A percentile compares a stretch with the other conserved stretches of the same genome.
Evolutionary conservation across 176 grass and related monocot species (phyloP).

Genomic region (Musa schizocarpa): DNA sequence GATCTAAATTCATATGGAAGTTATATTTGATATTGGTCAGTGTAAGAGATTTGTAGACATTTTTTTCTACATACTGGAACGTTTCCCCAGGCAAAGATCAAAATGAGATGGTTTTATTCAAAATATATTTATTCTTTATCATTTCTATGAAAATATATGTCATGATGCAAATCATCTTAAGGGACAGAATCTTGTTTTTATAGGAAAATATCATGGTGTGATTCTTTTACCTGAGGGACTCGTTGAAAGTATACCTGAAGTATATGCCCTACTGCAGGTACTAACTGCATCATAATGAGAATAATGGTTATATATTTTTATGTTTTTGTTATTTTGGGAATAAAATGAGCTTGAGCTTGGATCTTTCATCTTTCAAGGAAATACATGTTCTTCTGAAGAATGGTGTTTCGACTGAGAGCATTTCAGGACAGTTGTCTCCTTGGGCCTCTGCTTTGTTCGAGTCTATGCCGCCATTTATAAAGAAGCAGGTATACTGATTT

Average conservation of each 20-base stretch:
- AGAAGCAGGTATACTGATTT: slow-evolving; percentile 40
- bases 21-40: no score
- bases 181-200: background rate
- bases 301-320: no score
- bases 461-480: slow-evolving; percentile 52
- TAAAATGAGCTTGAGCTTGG: background rate
- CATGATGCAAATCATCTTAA: background rate
- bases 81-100: background rate
- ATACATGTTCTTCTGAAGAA: slow-evolving; percentile 57
- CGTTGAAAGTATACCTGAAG: slow-evolving; percentile 69
- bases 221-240: slow-evolving; percentile 63
- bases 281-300: background rate
- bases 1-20: no score
- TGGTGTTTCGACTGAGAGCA: slow-evolving; percentile 33
- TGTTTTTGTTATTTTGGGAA: background rate
- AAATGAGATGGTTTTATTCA: background rate
- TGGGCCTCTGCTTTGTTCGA: slow-evolving; percentile 58
- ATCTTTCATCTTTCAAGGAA: slow-evolving; percentile 30
- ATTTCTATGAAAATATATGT: background rate
- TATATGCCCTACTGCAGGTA: slow-evolving; percentile 69
- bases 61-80: no score
- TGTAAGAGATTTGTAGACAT: no score
- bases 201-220: slow-evolving; percentile 61
- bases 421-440: slow-evolving; percentile 41
- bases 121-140: background rate